Percentiles rank a stretch among this genome's conserved stretches.
These are phyloP conservation scores for Botrytis elliptica DNA, from an alignment of 2,329 filamentous ascomycete species.

Conservation along the genomic window DNA sequence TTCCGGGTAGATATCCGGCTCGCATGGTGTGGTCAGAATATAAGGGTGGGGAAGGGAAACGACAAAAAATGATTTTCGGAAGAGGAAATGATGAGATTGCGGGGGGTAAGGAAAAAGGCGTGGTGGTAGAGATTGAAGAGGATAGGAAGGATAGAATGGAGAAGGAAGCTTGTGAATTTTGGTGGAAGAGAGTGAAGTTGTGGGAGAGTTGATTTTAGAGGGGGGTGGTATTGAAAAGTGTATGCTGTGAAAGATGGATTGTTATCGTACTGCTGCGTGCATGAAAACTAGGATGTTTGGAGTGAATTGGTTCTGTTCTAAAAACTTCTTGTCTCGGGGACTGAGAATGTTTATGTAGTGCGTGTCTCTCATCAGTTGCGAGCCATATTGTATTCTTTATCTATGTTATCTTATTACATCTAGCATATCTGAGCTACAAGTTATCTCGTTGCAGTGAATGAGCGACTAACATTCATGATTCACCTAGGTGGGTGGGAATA, in stretches of 20 bases:
- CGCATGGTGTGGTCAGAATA: constrained; percentile 22
- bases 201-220: constrained; percentile 29
- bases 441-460: not conserved
- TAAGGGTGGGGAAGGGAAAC: constrained; percentile 28
- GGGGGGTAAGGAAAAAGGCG: constrained; percentile 42
- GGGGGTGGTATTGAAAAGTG: not conserved
- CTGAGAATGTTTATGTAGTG: not conserved
- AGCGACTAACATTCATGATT: not conserved
- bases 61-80: constrained; percentile 51
- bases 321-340: not conserved
- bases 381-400: not conserved
- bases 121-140: constrained; percentile 44
- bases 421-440: not conserved
- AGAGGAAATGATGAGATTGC: constrained; percentile 56
- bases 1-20: constrained; percentile 24
- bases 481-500: not conserved
- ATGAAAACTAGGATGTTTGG: not conserved
- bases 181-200: constrained; percentile 55
- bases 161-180: constrained; percentile 54
- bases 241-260: not conserved
- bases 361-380: not conserved
- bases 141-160: constrained; percentile 43
- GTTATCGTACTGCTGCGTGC: not conserved
- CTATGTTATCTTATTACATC: no score
- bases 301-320: not conserved